phyloP scores from a whole-genome alignment of 768 basidiomycete genomes.

The Postia placenta region DNA sequence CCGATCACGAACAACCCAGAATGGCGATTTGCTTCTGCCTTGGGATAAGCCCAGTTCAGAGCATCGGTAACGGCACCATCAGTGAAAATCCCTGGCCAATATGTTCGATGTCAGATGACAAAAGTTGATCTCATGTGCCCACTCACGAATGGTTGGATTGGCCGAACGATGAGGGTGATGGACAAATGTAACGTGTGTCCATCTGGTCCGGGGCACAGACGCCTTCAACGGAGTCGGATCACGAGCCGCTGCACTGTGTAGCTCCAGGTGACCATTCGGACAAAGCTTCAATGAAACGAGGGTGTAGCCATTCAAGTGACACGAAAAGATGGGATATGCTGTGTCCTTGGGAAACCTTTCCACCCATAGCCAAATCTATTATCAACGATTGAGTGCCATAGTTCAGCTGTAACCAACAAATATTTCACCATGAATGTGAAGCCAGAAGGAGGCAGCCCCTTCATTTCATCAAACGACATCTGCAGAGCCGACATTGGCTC shows the following conservation, averaged over 20 bases:
- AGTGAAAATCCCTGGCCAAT: constrained; percentile 57
- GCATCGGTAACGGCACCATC: constrained; percentile 67
- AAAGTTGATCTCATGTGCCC: not conserved
- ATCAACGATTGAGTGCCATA: constrained; percentile 17
- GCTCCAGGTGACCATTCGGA: constrained; percentile 51
- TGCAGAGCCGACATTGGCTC: constrained; percentile 48
- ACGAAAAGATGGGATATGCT: constrained; percentile 30
- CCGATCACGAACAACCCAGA: constrained; percentile 49
- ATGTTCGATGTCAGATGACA: not conserved
- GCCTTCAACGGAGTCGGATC: constrained; percentile 39
- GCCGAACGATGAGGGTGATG: constrained; percentile 53
- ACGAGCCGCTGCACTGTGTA: constrained; percentile 34
- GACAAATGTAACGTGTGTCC: constrained; percentile 69
- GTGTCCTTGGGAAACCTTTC: constrained; percentile 33
- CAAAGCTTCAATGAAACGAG: constrained; percentile 43
- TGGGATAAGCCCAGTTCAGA: constrained; percentile 61
- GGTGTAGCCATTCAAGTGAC: constrained; percentile 24
- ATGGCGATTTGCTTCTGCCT: constrained; percentile 31
- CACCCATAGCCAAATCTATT: constrained; percentile 44
- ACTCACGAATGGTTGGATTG: constrained; percentile 54
- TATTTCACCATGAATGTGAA: constrained; percentile 65
- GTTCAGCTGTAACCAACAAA: not conserved
- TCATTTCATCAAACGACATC: constrained; percentile 40
- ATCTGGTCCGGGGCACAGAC: constrained; percentile 47
- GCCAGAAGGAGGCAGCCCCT: constrained; percentile 52